A percentile compares a stretch with the other conserved stretches of the same genome.
Evolutionary conservation across 345 rosid species (phyloP).

Genomic region (Microcos paniculata): DNA sequence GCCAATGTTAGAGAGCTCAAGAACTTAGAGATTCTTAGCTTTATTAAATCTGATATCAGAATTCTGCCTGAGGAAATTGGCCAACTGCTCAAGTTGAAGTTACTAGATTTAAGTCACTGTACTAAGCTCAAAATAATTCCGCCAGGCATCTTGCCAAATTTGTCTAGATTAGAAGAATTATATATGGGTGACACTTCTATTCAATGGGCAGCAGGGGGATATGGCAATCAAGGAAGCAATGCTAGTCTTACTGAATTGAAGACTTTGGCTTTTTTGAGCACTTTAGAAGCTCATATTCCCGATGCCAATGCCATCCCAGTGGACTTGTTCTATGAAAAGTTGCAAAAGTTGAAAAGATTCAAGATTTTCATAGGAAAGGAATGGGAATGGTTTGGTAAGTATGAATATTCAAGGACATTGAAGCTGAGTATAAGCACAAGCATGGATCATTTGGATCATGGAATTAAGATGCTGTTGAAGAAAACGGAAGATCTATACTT

Average conservation of each 20-base stretch:
- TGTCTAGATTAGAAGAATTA: slow-evolving; percentile 21
- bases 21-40: slow-evolving; percentile 22
- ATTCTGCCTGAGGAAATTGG: slow-evolving; percentile 2
- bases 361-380: slow-evolving; percentile 18
- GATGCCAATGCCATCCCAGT: slow-evolving; percentile 3
- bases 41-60: not conserved
- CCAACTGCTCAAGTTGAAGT: slow-evolving; percentile 1
- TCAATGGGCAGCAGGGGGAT: no score
- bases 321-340: not conserved
- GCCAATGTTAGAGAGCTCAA: slow-evolving; percentile 7
- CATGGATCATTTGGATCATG: not conserved
- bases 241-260: slow-evolving; percentile 22
- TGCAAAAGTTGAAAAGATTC: slow-evolving; percentile 14
- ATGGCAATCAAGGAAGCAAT: not conserved
- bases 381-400: not conserved
- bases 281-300: slow-evolving; percentile 12
- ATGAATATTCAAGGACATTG: slow-evolving; percentile 4
- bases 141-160: slow-evolving; percentile 10
- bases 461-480: not conserved
- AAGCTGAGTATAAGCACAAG: slow-evolving; percentile 12
- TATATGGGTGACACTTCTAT: slow-evolving; percentile 7
- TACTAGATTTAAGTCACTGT: slow-evolving; percentile 23
- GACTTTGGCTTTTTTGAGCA: not conserved
- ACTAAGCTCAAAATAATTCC: slow-evolving; percentile 8
- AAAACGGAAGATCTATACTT: slow-evolving; percentile 4